These are phyloP conservation scores for Keithomyces neogunnii DNA, from an alignment of 2,329 filamentous ascomycete species.

Conservation along the genomic window DNA sequence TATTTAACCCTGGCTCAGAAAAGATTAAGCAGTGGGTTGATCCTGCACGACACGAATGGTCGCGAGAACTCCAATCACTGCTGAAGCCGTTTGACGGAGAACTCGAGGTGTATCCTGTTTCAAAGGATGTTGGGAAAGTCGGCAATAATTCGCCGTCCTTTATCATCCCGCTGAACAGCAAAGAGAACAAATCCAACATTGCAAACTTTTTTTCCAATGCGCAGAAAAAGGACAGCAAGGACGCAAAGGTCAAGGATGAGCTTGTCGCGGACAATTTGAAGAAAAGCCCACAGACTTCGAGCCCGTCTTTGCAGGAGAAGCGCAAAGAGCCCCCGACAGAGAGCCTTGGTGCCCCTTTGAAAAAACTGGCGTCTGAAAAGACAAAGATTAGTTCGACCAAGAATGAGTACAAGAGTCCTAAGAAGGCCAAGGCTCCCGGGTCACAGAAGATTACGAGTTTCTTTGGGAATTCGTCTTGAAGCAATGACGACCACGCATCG, in stretches of 20 bases:
- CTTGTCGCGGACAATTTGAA: neutral
- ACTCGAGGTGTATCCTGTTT: constrained; percentile 78
- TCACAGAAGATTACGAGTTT: constrained; percentile 72
- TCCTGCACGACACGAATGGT: constrained; percentile 64
- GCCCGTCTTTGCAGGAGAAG: constrained; percentile 7
- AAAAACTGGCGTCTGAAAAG: constrained; percentile 16
- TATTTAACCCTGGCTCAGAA: constrained; percentile 69
- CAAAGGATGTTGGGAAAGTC: constrained; percentile 85
- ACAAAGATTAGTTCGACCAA: constrained; percentile 32
- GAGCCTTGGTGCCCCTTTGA: constrained; percentile 13
- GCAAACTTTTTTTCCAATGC: constrained; percentile 78
- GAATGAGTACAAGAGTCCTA: constrained; percentile 36
- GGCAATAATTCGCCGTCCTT: constrained; percentile 84
- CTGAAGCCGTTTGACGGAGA: constrained; percentile 73
- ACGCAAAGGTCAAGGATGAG: neutral
- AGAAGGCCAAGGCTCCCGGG: constrained; percentile 57
- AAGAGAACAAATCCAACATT: constrained; percentile 87
- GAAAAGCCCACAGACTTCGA: neutral
- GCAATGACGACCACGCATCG: neutral
- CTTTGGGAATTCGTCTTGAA: constrained; percentile 53
- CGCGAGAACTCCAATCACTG: constrained; percentile 64
- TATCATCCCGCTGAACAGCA: constrained; percentile 72
- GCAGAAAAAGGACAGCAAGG: constrained; percentile 18
- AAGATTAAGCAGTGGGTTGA: constrained; percentile 71
- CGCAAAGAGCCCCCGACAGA: constrained; percentile 16